phyloP scores from a whole-genome alignment of 2,329 filamentous ascomycete genomes.

The Diaporthe eres region DNA sequence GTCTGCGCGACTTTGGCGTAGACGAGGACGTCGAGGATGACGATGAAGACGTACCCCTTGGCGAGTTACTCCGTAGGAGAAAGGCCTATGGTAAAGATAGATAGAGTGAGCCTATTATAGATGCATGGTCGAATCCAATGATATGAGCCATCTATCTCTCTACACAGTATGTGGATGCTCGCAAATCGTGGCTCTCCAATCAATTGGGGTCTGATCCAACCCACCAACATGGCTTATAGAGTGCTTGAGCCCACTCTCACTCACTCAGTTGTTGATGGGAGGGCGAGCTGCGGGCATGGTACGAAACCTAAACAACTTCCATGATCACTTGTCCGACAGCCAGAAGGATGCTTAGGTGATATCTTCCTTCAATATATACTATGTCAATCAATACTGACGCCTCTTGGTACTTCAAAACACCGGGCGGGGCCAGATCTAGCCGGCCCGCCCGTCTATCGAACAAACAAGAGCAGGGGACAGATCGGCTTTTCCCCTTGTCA shows the following conservation, averaged over 20 bases:
- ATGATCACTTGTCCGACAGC: neutral
- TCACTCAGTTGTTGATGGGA: neutral
- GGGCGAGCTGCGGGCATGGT: too few relatives aligned
- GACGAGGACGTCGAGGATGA: slow-evolving; percentile 72
- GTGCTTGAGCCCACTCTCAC: neutral
- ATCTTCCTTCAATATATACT: slow-evolving; percentile 29
- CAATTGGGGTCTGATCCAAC: neutral
- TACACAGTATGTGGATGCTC: neutral
- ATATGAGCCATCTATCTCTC: neutral
- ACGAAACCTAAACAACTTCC: too few relatives aligned
- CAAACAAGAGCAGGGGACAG: slow-evolving; percentile 10
- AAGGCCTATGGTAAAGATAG: slow-evolving; percentile 50
- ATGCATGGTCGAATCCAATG: neutral
- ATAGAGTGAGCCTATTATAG: neutral
- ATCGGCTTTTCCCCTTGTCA: neutral
- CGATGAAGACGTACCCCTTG: slow-evolving; percentile 77
- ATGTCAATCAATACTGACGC: slow-evolving; percentile 23
- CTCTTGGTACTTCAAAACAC: slow-evolving; percentile 27
- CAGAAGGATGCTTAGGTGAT: neutral
- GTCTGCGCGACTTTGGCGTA: slow-evolving; percentile 82
- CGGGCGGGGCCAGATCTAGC: slow-evolving; percentile 6
- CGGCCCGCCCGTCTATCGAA: slow-evolving; percentile 25
- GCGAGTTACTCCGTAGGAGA: slow-evolving; percentile 74
- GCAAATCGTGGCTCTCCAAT: neutral
- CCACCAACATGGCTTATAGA: too few relatives aligned